Evolutionary conservation across 371 early-diverging fungal species (phyloP), one percentile per base, ranked within the genome.

Genomic region (Rhizomucor miehei): DNA sequence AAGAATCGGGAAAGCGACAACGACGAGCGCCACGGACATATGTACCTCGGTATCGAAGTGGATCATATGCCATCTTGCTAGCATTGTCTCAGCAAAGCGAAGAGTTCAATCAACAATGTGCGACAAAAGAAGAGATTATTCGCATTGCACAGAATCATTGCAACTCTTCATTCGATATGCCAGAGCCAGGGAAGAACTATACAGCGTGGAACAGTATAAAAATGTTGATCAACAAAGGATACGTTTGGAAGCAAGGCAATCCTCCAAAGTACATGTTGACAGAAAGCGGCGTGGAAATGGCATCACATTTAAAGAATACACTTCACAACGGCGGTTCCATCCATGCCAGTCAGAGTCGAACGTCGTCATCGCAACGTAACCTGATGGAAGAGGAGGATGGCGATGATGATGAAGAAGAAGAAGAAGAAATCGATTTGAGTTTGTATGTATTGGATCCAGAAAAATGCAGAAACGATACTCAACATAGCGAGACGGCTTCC

Each of bases 21-120:
- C 56, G 59, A 62, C 40, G 23, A 4, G 4, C 46, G 24, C 52
- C 58, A 0, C 57, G 66, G 38, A 44, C 72, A 5, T 96, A 98
- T 62, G 79, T 95, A 4, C 98, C 98, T 5, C 55, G 70, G 14
- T 89, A 85, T 59, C 83, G 92, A 20, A 86, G 93, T 0, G 95
- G 89, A 4, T 79, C 86, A 2, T 98, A 94, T 67, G 93, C 85
- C 6, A 89, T 98, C 34, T 67, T 98, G n/a, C 56, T 92, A 2
- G 80, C 90, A 10, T 65, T 97, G 12, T 65, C 79, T 29, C 70
- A 82, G n/a, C 56, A 71, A 6, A 55, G 68, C 14, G 55, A 69
- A 1, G 29, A 29, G 17, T 39, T 52, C 12, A 57, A 68, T 16
- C 61, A 62, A 16, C 43, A 44, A 0, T 63, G 56, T 1, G 63